These are phyloP conservation scores for Cytospora schulzeri DNA, from an alignment of 2,329 filamentous ascomycete genomes.

Conservation along the genomic window DNA sequence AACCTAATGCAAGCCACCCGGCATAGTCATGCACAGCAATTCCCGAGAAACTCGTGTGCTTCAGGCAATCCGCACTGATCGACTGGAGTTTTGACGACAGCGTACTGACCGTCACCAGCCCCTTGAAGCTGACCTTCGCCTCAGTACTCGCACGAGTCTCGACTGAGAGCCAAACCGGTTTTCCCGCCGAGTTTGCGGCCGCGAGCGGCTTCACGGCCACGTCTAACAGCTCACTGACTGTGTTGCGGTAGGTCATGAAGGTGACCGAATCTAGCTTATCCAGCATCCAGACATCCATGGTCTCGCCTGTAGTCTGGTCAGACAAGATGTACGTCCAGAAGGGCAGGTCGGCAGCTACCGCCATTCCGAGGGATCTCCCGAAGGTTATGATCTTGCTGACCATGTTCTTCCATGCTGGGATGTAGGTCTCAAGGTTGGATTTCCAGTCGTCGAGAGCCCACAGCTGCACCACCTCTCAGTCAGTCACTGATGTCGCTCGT, in stretches of 20 bases:
- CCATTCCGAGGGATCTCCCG: constrained; percentile 1
- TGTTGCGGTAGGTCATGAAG: constrained; percentile 22
- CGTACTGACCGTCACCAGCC: constrained; percentile 12
- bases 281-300: constrained; percentile 18
- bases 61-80: constrained; percentile 9
- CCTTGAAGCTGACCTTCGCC: constrained; percentile 17
- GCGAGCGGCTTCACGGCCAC: constrained; percentile 16
- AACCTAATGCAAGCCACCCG: constrained; percentile 15
- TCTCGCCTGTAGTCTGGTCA: constrained; percentile 6
- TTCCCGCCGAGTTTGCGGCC: constrained; percentile 9
- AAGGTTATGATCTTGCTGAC: constrained; percentile 6
- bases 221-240: constrained; percentile 8
- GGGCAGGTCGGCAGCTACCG: constrained; percentile 13
- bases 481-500: not conserved
- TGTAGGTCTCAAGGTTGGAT: constrained; percentile 5
- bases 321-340: constrained; percentile 10
- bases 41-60: constrained; percentile 13
- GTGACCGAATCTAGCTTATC: constrained; percentile 14
- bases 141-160: constrained; percentile 12
- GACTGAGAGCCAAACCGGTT: constrained; percentile 12
- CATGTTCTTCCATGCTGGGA: constrained; percentile 11
- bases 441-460: constrained; percentile 16
- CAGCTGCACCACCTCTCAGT: constrained; percentile 3
- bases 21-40: constrained; percentile 15
- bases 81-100: constrained; percentile 12